Evolutionary conservation across 2,329 filamentous ascomycete genomes (phyloP).

Genomic region (Graphium sp.): DNA sequence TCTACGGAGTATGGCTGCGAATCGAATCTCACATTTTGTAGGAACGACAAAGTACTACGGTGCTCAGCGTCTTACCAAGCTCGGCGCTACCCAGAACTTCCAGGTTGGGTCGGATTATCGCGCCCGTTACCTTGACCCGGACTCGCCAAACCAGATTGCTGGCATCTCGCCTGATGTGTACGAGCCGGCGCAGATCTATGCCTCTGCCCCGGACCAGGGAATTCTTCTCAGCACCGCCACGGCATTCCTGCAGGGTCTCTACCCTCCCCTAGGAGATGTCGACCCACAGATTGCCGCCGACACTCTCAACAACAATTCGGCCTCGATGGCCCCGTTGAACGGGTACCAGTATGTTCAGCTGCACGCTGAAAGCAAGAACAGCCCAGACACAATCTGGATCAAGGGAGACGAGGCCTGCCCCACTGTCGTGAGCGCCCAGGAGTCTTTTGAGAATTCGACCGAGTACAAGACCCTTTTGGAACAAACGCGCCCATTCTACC

Average conservation of each 20-base stretch:
- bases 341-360: constrained; percentile 18
- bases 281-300: constrained; percentile 11
- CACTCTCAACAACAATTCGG: constrained; percentile 14
- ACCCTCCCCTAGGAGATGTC: constrained; percentile 13
- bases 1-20: background rate
- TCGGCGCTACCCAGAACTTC: constrained; percentile 16
- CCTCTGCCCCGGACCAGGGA: constrained; percentile 14
- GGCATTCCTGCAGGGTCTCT: constrained; percentile 17
- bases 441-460: constrained; percentile 12
- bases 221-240: constrained; percentile 17
- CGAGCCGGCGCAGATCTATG: constrained; percentile 14
- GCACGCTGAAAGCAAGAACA: constrained; percentile 13
- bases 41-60: constrained; percentile 17
- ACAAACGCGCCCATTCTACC: constrained; percentile 14
- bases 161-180: constrained; percentile 15
- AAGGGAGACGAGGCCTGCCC: constrained; percentile 18
- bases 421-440: constrained; percentile 10
- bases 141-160: constrained; percentile 12
- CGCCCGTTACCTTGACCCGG: constrained; percentile 8
- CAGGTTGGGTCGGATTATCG: constrained; percentile 10
- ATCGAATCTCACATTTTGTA: constrained; percentile 5
- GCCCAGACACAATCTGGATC: constrained; percentile 18
- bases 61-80: constrained; percentile 14
- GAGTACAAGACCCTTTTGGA: constrained; percentile 10
- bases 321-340: constrained; percentile 12